A percentile compares a stretch with the other conserved stretches of the same genome.
Evolutionary conservation across 2,329 filamentous ascomycete species (phyloP).

Genomic region (Iodosphaeria phyllophila): DNA sequence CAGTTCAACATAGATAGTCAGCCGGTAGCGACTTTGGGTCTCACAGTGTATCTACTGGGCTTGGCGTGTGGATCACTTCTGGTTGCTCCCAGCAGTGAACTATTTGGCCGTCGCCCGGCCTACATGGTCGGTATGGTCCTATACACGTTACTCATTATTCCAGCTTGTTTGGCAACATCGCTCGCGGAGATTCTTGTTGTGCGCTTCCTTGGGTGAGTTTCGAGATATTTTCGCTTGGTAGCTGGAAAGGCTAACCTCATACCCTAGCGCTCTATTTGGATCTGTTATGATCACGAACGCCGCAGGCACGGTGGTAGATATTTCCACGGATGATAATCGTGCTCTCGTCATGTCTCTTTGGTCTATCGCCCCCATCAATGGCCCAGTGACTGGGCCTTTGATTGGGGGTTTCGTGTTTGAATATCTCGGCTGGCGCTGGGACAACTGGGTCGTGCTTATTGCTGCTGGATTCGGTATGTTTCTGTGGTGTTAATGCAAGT

Average conservation of each 20-base stretch:
- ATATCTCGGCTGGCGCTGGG: conserved; percentile 75
- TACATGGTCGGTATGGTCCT: conserved; percentile 46
- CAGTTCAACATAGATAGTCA: conserved; percentile 42
- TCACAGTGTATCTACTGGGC: conserved; percentile 64
- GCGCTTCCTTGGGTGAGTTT: conserved; percentile 48
- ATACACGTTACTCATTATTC: conserved; percentile 53
- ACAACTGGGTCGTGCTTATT: conserved; percentile 65
- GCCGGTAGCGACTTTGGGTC: conserved; percentile 50
- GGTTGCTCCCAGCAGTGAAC: conserved; percentile 54
- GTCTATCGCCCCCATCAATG: conserved; percentile 72
- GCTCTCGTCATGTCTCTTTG: conserved; percentile 73
- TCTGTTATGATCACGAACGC: conserved; percentile 70
- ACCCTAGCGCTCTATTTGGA: conserved; percentile 41
- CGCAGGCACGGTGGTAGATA: conserved; percentile 67
- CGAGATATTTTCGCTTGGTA: too few species aligned
- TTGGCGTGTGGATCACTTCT: conserved; percentile 54
- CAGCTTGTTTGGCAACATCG: conserved; percentile 50
- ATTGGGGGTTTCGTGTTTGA: conserved; percentile 68
- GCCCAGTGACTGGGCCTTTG: conserved; percentile 36
- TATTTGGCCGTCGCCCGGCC: conserved; percentile 49
- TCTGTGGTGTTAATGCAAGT: too few species aligned
- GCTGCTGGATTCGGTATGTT: conserved; percentile 43
- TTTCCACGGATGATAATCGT: conserved; percentile 62
- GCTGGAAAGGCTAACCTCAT: conserved; percentile 12
- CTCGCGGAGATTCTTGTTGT: conserved; percentile 50